Evolutionary conservation across 352 stramenopile genomes (phyloP).

Genomic region (Phytopythium litorale): DNA sequence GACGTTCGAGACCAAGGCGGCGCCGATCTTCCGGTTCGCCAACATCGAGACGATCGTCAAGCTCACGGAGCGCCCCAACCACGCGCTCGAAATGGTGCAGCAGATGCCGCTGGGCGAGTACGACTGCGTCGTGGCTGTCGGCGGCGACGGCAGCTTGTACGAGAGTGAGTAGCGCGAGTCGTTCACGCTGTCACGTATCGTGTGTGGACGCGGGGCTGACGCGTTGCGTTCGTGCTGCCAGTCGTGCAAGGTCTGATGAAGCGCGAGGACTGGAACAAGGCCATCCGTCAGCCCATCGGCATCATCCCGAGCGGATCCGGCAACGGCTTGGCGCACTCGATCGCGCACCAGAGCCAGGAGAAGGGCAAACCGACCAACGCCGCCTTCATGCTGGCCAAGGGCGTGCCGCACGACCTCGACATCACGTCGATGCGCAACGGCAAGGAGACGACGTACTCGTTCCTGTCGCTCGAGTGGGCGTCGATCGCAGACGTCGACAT

Average conservation of each 20-base stretch:
- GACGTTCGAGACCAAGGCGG: conserved; percentile 53
- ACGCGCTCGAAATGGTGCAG: conserved; percentile 52
- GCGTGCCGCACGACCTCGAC: conserved; percentile 58
- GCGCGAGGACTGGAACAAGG: conserved; percentile 61
- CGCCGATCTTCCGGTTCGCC: conserved; percentile 45
- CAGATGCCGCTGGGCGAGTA: conserved; percentile 45
- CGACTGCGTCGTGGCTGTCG: conserved; percentile 65
- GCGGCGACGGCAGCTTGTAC: conserved; percentile 66
- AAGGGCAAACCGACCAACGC: conserved; percentile 43
- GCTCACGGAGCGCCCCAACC: conserved; percentile 41
- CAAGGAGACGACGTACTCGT: conserved; percentile 66
- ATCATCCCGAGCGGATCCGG: conserved; percentile 57
- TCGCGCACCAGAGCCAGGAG: conserved; percentile 47
- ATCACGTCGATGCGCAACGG: conserved; percentile 57
- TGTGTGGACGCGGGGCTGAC: background rate
- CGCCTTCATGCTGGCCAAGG: conserved; percentile 65
- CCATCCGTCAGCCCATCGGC: conserved; percentile 59
- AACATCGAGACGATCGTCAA: conserved; percentile 43
- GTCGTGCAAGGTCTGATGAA: conserved; percentile 76
- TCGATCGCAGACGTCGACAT: conserved; percentile 84
- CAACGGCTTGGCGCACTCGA: conserved; percentile 67
- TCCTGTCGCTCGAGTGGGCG: conserved; percentile 80
- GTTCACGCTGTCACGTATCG: background rate
- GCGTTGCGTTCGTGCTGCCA: conserved; percentile 12
- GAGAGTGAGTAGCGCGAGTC: conserved; percentile 32